These are phyloP conservation scores for Paramecium pentaurelia DNA, from an alignment of 73 alveolate genomes.

Conservation along the genomic window DNA sequence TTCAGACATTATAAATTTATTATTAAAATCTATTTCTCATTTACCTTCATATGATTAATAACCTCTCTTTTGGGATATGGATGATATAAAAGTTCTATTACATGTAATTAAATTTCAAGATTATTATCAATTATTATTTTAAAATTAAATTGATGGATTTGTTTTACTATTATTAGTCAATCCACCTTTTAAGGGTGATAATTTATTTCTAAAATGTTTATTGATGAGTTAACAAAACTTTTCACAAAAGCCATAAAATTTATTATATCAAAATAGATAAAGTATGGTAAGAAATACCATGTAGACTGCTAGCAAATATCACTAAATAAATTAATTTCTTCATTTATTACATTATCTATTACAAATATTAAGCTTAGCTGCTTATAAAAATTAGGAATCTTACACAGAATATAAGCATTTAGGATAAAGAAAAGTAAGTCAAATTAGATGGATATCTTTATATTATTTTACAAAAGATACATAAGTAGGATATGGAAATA, in stretches of 20 bases:
- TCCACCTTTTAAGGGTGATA: conserved; percentile 32
- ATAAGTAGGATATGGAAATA: background rate
- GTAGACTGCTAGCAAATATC: background rate
- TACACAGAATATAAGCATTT: background rate
- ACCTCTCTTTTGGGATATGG: conserved; percentile 48
- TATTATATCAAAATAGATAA: background rate
- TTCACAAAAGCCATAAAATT: background rate
- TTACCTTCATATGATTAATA: background rate
- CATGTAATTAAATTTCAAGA: background rate
- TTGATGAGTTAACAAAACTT: background rate
- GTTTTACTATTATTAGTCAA: background rate
- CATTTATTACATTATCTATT: conserved; percentile 9
- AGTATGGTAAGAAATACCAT: conserved; percentile 13
- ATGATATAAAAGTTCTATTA: background rate
- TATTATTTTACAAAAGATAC: background rate
- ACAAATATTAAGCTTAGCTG: background rate
- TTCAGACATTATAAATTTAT: conserved; percentile 2
- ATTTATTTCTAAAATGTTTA: conserved; percentile 9
- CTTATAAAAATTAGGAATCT: background rate
- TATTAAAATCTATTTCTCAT: background rate
- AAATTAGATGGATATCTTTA: background rate
- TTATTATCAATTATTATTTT: background rate
- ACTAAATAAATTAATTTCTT: background rate
- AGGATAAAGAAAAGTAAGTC: background rate
- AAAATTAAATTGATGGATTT: conserved; percentile 41